Evolutionary conservation across 116 monocot species (phyloP), one percentile per base, ranked within the genome.

Genomic region (Papilionanthe hybrid): DNA sequence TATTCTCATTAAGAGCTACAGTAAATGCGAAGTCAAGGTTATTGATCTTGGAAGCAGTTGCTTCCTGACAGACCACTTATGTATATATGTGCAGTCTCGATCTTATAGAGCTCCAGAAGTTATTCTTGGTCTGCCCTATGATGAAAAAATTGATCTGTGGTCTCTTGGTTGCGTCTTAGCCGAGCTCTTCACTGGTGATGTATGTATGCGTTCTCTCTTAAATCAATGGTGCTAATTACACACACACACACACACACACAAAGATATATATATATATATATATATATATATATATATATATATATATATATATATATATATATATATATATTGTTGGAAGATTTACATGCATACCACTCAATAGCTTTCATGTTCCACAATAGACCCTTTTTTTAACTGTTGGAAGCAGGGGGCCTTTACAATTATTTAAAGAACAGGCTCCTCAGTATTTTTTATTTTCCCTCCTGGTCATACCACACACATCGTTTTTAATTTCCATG

Each of bases 11-110:
- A 92, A 90, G 86, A 92, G 92, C 81, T 92, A 92, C 55, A 86
- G 88, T 72, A 90, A 84, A 81, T 89, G 89, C 86, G 90, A 92
- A 82, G 79, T 92, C 43, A 92, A 92, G 77, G 77, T 92, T 55
- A 92, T 92, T 69, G 92, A 92, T 88, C 86, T 92, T 71, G 92
- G 92, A 79, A 92, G 92, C 84, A 92, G 92, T 77, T 92, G 92
- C 77, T 92, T 92, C 84, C 78, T 82, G 82, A 86, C 88, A 43
- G 92, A 92, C 86, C 88, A 81, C 78, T 83, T 92, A 41, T 84
- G 79, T 50, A 81, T 86, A 50, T 90, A 92, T 88, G 92, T 86
- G 18, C 92, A 92, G 37, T 92, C 92, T 43, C 89, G 92, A 66
- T 92, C 92, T n/a, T 92, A 92, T 84, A 83, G 92, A 72, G 90